Conservation (phyloP, 495 filamentous ascomycete genomes). For the Neurospora hispaniola region DNA sequence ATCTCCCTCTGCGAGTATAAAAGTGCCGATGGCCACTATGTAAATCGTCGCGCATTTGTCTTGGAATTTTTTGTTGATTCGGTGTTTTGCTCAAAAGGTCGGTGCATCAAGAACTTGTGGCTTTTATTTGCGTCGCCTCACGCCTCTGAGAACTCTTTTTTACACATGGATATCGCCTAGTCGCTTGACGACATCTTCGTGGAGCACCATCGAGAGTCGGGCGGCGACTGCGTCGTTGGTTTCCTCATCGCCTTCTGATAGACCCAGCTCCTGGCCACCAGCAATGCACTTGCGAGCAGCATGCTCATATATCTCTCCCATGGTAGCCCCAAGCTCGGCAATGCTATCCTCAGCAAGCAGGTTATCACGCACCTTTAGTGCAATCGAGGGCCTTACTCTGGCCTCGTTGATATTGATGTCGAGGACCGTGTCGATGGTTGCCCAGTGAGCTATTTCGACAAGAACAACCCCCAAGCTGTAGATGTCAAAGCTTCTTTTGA, state of each 20-base stretch:
- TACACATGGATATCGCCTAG: constrained; percentile 24
- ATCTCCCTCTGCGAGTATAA: background rate
- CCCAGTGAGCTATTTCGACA: constrained; percentile 44
- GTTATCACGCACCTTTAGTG: constrained; percentile 17
- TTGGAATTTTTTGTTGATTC: too few relatives aligned
- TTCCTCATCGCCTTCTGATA: constrained; percentile 24
- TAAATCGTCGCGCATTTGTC: background rate
- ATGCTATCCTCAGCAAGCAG: constrained; percentile 18
- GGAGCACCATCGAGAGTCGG: constrained; percentile 20
- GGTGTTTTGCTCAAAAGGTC: too few relatives aligned
- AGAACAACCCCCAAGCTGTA: constrained; percentile 45
- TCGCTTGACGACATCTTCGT: constrained; percentile 28
- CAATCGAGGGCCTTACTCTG: constrained; percentile 16
- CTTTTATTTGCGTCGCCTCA: background rate
- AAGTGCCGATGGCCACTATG: background rate
- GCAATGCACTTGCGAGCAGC: constrained; percentile 23
- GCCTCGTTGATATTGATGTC: constrained; percentile 23
- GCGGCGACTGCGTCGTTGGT: constrained; percentile 23
- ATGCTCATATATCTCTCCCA: constrained; percentile 24
- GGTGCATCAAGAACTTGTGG: background rate
- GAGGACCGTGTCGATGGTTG: constrained; percentile 37
- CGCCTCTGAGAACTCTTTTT: background rate
- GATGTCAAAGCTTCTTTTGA: constrained; percentile 44
- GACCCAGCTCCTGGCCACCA: constrained; percentile 18
- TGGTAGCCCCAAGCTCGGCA: constrained; percentile 21